These are phyloP conservation scores for Colletotrichum cordylinicola DNA, from an alignment of 2,329 filamentous ascomycete species.

Conservation along the genomic window DNA sequence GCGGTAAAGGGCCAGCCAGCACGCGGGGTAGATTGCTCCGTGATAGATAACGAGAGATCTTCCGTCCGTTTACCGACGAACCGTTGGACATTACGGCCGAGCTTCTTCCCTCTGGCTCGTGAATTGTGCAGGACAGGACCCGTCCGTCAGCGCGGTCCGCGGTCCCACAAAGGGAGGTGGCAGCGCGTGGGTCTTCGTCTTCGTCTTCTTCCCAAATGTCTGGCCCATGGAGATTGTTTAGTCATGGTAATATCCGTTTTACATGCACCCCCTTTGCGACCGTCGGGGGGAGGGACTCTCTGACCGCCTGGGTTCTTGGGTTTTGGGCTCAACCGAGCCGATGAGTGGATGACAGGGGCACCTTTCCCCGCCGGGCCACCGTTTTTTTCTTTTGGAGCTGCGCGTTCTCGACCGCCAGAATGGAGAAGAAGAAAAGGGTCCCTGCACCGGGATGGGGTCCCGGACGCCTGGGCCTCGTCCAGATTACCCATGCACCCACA, in stretches of 20 bases:
- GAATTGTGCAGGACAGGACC: background rate
- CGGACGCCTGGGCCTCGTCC: background rate
- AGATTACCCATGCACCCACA: background rate
- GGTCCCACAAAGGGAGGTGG: background rate
- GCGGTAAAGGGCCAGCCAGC: background rate
- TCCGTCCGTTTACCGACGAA: background rate
- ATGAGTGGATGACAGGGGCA: background rate
- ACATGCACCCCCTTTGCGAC: background rate
- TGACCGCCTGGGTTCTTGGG: background rate
- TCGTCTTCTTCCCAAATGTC: background rate
- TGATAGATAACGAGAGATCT: background rate
- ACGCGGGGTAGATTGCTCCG: background rate
- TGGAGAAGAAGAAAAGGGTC: background rate
- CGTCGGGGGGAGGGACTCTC: background rate
- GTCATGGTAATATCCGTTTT: background rate
- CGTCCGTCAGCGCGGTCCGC: background rate
- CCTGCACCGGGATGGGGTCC: constrained; percentile 7
- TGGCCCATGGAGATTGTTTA: background rate
- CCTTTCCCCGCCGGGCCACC: background rate
- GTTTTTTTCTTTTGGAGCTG: background rate
- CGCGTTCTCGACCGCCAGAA: constrained; percentile 6
- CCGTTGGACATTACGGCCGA: background rate
- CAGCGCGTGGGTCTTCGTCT: constrained; percentile 1
- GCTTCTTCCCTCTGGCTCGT: background rate
- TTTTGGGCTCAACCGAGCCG: background rate